Evolutionary conservation across 139 green algal species (phyloP), one percentile per base, ranked within the genome.

Genomic region (Coelastrella sp.): DNA sequence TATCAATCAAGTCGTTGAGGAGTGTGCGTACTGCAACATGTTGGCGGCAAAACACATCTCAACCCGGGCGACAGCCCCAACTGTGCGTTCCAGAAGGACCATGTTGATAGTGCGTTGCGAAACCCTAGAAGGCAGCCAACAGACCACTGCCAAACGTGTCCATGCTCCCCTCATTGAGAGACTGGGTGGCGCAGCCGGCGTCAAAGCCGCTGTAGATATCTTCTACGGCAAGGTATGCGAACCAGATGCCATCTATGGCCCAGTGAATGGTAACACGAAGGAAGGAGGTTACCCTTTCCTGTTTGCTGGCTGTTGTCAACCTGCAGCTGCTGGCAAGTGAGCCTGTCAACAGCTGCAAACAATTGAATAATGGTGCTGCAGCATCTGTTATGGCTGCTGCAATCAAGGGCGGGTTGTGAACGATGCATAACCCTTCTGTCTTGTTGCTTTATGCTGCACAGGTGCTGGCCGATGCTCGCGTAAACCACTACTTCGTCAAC

Each of bases 141-240:
- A 49, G 35, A 49, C 35, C 35, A 49, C 35, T 49, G 1, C 35
- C 35, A 49, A 49, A 49, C 35, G 35, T 49, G 35, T 49, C 35
- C 35, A 3, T 49, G 61, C 63, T 7, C 61, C 82, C 0, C 63
- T 87, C 12, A 65, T 82, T 27, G 68, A 89, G 15, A 76, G 57
- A 25, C 56, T 89, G 84, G 84, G 84, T 27, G 84, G 84, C 0
- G 5, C 56, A 56, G 70, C 61, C 17, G 84, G 7, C 19, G 20
- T 89, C 7, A 82, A 15, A 7, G 19, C 84, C 22, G 84, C 84
- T 9, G 84, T 89, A 10, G 84, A 89, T 74, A 72, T 74, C 10
- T 89, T 89, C 84, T 89, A 89, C 25, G 56, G 35, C 12, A 89
- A 89, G 84, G 84, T 89, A 7, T 6, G 63, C 15, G 15, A 70